phyloP scores from a whole-genome alignment of 768 basidiomycete species.

The Pleurotus pulmonarius region DNA sequence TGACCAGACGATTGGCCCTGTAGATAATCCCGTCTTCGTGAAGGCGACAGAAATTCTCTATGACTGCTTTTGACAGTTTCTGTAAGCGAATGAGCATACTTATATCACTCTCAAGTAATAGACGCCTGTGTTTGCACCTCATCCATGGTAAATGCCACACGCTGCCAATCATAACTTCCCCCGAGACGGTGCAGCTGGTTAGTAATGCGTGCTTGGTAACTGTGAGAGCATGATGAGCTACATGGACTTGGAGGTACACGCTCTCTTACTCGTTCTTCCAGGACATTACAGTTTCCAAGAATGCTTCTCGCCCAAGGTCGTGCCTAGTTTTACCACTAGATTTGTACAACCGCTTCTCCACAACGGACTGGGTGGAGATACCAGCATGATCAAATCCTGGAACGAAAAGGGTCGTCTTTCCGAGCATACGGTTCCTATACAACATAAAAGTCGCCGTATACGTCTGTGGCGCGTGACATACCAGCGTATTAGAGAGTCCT shows the following conservation, averaged over 20 bases:
- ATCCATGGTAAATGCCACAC: constrained; percentile 94
- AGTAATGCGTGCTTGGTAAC: constrained; percentile 92
- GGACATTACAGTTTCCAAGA: constrained; percentile 86
- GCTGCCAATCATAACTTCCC: constrained; percentile 92
- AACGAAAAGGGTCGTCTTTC: constrained; percentile 83
- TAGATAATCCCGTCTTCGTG: constrained; percentile 92
- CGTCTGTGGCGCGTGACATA: constrained; percentile 27
- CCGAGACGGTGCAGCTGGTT: constrained; percentile 86
- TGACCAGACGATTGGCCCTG: constrained; percentile 94
- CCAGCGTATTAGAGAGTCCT: constrained; percentile 90
- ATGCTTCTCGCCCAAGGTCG: constrained; percentile 91
- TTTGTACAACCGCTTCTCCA: constrained; percentile 90
- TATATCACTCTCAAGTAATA: too few species aligned
- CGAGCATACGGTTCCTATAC: constrained; percentile 90
- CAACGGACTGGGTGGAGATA: constrained; percentile 96
- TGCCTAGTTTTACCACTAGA: constrained; percentile 78
- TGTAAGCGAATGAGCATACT: constrained; percentile 18
- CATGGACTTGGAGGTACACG: neutral
- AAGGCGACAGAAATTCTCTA: constrained; percentile 86
- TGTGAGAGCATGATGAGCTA: constrained; percentile 22
- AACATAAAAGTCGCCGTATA: neutral
- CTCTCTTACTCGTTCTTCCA: constrained; percentile 92
- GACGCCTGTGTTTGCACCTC: constrained; percentile 40
- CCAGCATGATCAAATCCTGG: constrained; percentile 99
- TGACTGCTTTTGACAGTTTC: constrained; percentile 81